Evolutionary conservation across 345 rosid genomes (phyloP), one percentile per base, ranked within the genome.

Genomic region (Carallia brachiata): DNA sequence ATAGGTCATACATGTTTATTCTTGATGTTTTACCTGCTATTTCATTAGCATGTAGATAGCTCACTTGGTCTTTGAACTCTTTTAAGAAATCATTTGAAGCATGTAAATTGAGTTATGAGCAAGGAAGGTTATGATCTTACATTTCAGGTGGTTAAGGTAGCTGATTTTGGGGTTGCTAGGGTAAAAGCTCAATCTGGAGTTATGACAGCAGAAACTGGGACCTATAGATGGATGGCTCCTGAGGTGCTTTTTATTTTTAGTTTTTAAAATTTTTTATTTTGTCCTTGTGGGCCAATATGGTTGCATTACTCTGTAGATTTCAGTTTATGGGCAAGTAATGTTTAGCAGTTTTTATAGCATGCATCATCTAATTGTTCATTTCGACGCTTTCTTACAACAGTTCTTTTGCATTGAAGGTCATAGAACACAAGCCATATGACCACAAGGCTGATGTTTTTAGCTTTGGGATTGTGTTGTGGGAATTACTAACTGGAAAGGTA

Each of bases 201-300:
- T n/a, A 95, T 95, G 99, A 95, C 98, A 17, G 97, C 99, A 56
- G 99, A 95, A 89, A 95, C 99, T 44, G 99, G 99, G 83, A 92
- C 99, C n/a, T 91, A 91, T 66, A 78, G 97, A 59, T 95, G 99
- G 99, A 95, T 92, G 99, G 97, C 99, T 82, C 99, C 99, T 27
- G 97, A 95, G 99, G 98, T 94, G 67, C 62, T 60, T 36, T n/a
- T 55, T 65, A 61, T 62, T 60, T 58, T 62, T 55, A 44, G 30
- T 30, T 30, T 5, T 23, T 9, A 0, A 40, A 13, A 0, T 44
- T 44, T 44, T 44, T 44, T 4, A 13, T 44, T 27, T 56, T 56
- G 16, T 9, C 28, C 6, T 56, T 30, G 28, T 56, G 60, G 34
- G 1, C 32, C 32, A 23, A n/a, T 18, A 53, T 53, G 1, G 13